Evolutionary conservation across 148 eudicot species (phyloP).

Genomic region (Heliosperma pusillum): DNA sequence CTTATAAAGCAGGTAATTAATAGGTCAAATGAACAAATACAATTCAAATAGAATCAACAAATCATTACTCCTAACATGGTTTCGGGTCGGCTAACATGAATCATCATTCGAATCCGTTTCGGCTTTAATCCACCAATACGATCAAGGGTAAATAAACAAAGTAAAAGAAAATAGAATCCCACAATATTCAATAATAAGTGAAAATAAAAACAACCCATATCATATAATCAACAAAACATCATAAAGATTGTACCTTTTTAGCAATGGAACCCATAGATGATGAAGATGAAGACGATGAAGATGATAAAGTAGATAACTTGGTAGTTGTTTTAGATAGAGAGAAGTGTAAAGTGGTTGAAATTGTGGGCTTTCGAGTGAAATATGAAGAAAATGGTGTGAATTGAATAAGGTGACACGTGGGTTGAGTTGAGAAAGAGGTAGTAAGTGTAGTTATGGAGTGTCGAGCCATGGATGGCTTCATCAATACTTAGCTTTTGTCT

Average conservation of each 20-base stretch:
- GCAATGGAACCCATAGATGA: slow-evolving; percentile 66
- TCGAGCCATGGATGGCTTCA: slow-evolving; percentile 24
- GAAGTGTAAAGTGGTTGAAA: slow-evolving; percentile 16
- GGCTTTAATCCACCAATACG: neutral
- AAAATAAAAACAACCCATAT: slow-evolving; percentile 2
- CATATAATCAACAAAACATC: neutral
- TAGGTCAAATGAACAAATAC: neutral
- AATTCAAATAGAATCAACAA: neutral
- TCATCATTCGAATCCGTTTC: neutral
- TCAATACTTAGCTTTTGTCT: slow-evolving; percentile 1
- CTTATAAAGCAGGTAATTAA: neutral
- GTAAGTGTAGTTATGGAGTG: slow-evolving; percentile 12
- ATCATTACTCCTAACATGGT: too few relatives aligned
- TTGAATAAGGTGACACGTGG: slow-evolving; percentile 8
- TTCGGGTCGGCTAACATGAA: too few relatives aligned
- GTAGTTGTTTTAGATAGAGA: slow-evolving; percentile 19
- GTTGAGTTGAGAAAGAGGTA: slow-evolving; percentile 23
- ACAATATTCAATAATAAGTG: neutral
- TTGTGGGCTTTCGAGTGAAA: slow-evolving; percentile 22
- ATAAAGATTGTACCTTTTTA: slow-evolving; percentile 41
- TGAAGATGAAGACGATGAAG: slow-evolving; percentile 29
- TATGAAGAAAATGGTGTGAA: slow-evolving; percentile 8
- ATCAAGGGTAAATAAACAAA: neutral
- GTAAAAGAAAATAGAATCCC: neutral
- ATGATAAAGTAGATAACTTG: slow-evolving; percentile 18